Base-by-base conservation (phyloP, 2,329 filamentous ascomycete species). In the Fusarium aywerte region DNA sequence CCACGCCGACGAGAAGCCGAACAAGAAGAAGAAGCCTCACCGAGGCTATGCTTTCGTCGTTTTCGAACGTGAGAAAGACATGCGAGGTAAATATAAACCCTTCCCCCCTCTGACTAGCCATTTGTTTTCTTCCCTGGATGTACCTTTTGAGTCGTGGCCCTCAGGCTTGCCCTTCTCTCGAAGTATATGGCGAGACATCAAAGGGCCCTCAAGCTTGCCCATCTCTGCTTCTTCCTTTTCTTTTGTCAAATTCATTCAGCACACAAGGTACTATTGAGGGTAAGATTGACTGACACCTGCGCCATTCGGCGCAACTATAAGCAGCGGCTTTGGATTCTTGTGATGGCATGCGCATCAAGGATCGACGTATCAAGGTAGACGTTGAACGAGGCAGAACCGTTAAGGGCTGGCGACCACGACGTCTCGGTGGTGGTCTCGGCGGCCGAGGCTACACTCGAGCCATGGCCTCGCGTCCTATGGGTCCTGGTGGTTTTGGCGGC, bases 31-130 rank as follows among this genome's bases (percentile, higher is more conserved):
- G 76, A 93, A 93, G 82, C 82, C 90, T 49, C 92, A 96, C 76
- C 87, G 90, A 74, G 96, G 96, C 65, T 99, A 99, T 79, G 96
- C 93, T 64, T 99, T 99, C 77, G 91, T 99, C 72, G 92, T 98
- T 54, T 99, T 95, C 77, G 95, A 98, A 80, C 90, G 92, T 78
- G 96, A 98, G 81, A 94, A 95, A 80, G 96, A 98, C 78, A 97
- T 98, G 94, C 96, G 96, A 93, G 93, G 94, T 97, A 96, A 88
- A 80, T 80, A 77, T 76, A 78, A 78, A 81, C 68, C 44, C 47
- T 60, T 43, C 35, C 45, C 54, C 66, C 77, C 78, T 75, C 71
- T 54, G 52, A 70, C 61, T 60, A 71, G 69, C 56, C 67, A 65
- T 69, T 59, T 68, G 62, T 58, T 58, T 67, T 60, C 44, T 63